Base-by-base conservation (phyloP, 805 yeast species). In the Nakazawaea sp. region DNA sequence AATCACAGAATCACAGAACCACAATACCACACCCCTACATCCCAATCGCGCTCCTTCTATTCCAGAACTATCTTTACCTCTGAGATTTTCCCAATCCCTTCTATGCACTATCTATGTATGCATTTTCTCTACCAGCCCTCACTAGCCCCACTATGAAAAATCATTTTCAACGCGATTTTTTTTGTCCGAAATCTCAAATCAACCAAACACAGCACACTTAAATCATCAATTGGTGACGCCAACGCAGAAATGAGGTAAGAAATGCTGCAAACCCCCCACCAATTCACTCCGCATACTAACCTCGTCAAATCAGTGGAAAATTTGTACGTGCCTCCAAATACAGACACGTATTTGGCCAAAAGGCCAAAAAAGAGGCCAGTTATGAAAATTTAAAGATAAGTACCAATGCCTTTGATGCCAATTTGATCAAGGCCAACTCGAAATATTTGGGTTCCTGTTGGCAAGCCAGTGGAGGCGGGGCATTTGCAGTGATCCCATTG, bases 391-490 rank as follows among this genome's bases (percentile, higher is more conserved):
- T 84, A 46, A 79, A 75, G 51, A 74, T 81, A 40, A 84, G 95
- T 47, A 80, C 85, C 53, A 89, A 88, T 53, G 98, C 97, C 1
- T 92, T 96, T 85, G 99, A 92, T 59, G 84, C 96, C 35, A 90
- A 90, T 58, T 68, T 92, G 46, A 72, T 92, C 47, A 78, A 87
- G 59, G 75, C 84, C 45, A 92, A 92, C 56, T 90, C 96, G 27
- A 81, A 82, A 56, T 92, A 75, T 52, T 60, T 92, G 29, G 71
- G 96, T 1, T 81, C 88, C 46, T 88, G 86, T 57, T 88, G 96
- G 96, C 87, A 85, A 42, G 70, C 96, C 23, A 81, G 95, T 9
- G 97, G 97, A 28, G 97, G 97, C 45, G 99, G 99, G 36, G 94
- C 97, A 0, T 89, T 92, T 66, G 96, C 96, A 1, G 84, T 94